phyloP scores from a whole-genome alignment of 2,329 filamentous ascomycete genomes.

The Esteya vermicola region DNA sequence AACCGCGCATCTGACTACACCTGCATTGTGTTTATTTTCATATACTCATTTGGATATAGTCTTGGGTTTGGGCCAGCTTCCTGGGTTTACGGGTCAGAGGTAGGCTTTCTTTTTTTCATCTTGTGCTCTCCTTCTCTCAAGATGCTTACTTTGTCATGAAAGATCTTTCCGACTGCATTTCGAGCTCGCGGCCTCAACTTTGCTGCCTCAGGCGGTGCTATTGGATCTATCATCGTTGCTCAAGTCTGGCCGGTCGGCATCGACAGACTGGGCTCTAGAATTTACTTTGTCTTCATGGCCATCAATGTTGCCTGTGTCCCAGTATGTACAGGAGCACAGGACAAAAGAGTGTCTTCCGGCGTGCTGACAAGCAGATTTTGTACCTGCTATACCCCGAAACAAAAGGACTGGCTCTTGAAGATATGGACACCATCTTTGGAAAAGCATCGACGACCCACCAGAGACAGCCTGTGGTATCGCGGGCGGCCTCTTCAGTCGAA shows the following conservation, averaged over 20 bases:
- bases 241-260: constrained; percentile 43
- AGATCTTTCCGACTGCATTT: constrained; percentile 44
- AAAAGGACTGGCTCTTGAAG: constrained; percentile 24
- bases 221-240: constrained; percentile 38
- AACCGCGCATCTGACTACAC: constrained; percentile 32
- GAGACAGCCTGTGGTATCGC: too few relatives aligned
- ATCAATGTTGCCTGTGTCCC: constrained; percentile 33
- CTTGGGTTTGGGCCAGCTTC: constrained; percentile 41
- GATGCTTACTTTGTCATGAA: not conserved
- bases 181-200: constrained; percentile 42
- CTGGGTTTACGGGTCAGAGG: constrained; percentile 47
- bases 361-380: constrained; percentile 18
- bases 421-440: constrained; percentile 29
- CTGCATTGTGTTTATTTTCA: constrained; percentile 41
- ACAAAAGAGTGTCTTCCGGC: too few relatives aligned
- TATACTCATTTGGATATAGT: constrained; percentile 44
- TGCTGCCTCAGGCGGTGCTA: constrained; percentile 36
- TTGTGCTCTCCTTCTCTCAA: not conserved
- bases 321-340: constrained; percentile 12
- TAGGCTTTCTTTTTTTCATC: constrained; percentile 13
- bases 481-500: too few relatives aligned
- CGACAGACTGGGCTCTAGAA: constrained; percentile 30
- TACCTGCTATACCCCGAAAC: constrained; percentile 30
- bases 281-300: constrained; percentile 44
- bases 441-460: constrained; percentile 1